These are phyloP conservation scores for Vaccinium myrtillus DNA, from an alignment of 148 eudicot species.

Conservation along the genomic window DNA sequence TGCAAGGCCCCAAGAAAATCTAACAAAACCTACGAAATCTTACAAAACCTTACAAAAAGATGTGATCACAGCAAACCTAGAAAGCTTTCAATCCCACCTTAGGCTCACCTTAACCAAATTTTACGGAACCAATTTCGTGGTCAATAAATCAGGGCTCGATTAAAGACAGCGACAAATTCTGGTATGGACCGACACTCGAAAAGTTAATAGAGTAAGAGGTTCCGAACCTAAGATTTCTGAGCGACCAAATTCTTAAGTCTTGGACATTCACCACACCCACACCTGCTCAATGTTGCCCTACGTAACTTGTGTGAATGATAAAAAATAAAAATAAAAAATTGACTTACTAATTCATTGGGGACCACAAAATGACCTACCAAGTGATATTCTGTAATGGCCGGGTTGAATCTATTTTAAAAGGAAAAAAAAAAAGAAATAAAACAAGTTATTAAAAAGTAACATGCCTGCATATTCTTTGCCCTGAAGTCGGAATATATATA, in stretches of 20 bases:
- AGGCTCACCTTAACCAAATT: neutral
- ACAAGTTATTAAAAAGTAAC: neutral
- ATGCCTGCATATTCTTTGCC: neutral
- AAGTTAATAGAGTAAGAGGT: neutral
- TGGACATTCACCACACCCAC: neutral
- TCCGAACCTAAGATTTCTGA: too few relatives aligned
- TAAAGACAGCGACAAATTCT: neutral
- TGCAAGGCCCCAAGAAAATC: too few relatives aligned
- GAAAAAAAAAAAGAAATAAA: too few relatives aligned
- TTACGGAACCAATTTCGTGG: neutral
- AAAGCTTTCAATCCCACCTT: too few relatives aligned
- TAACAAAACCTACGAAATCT: too few relatives aligned
- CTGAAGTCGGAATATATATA: neutral
- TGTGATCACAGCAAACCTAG: too few relatives aligned
- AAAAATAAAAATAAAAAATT: too few relatives aligned
- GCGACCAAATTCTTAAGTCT: too few relatives aligned
- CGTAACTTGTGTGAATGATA: neutral
- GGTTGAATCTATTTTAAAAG: neutral
- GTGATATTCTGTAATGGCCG: neutral
- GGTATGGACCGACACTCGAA: neutral
- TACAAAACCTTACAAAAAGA: too few relatives aligned
- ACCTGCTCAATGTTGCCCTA: neutral
- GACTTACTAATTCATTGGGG: neutral
- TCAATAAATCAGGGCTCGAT: neutral
- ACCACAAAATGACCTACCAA: neutral